Conservation (phyloP, 352 stramenopile species). For the Pythium periplocum region DNA sequence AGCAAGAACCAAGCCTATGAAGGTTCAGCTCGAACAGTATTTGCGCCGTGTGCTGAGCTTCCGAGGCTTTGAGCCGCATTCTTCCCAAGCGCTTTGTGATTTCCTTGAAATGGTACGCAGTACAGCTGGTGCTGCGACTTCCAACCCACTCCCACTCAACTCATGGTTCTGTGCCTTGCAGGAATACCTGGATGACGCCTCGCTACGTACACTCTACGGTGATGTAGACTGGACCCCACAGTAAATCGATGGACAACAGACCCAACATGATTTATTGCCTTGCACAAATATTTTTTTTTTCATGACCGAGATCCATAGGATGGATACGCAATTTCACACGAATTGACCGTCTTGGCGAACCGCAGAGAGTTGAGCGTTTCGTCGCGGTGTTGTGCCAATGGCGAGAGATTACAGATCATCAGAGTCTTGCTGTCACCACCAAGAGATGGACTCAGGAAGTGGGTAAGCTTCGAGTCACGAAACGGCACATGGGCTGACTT, state of each 20-base stretch:
- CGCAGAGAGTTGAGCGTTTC: constrained; percentile 85
- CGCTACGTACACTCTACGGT: too few species aligned
- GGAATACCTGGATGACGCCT: constrained; percentile 38
- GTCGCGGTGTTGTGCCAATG: constrained; percentile 61
- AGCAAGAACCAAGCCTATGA: constrained; percentile 46
- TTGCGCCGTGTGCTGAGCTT: constrained; percentile 47
- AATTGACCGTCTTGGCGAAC: constrained; percentile 87
- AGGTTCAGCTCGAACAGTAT: constrained; percentile 61
- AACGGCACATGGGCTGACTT: constrained; percentile 84
- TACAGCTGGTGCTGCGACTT: background rate
- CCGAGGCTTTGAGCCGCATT: constrained; percentile 39
- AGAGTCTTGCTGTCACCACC: constrained; percentile 86
- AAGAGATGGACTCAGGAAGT: constrained; percentile 80
- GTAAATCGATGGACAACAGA: too few species aligned
- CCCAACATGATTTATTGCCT: background rate
- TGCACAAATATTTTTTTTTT: background rate
- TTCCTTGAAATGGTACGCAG: constrained; percentile 63
- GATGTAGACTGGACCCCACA: too few species aligned
- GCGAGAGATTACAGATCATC: constrained; percentile 90
- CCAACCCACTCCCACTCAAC: too few species aligned
- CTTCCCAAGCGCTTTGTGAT: constrained; percentile 59
- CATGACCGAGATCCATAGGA: constrained; percentile 49
- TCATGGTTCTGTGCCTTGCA: constrained; percentile 9
- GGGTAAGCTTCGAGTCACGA: constrained; percentile 87
- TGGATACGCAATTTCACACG: constrained; percentile 76